These are phyloP conservation scores for Vitis hybrid DNA, from an alignment of 177 flowering plant genomes.

Conservation along the genomic window DNA sequence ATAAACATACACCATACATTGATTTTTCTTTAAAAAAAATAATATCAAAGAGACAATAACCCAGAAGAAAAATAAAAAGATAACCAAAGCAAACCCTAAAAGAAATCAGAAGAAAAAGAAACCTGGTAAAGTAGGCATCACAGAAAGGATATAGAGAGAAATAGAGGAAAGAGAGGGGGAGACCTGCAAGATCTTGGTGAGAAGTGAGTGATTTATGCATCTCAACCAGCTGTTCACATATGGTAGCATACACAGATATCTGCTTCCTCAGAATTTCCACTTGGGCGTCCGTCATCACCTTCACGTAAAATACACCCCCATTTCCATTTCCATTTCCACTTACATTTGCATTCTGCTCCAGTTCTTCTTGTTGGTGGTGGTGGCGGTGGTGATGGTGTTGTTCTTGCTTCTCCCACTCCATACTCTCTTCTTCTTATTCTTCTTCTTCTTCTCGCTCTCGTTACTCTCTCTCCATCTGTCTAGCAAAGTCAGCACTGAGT, in stretches of 20 bases:
- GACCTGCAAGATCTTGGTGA: constrained; percentile 84
- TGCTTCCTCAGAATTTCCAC: constrained; percentile 74
- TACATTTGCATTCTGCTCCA: not conserved
- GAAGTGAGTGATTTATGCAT: constrained; percentile 75
- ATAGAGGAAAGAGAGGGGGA: constrained; percentile 8
- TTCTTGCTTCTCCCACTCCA: constrained; percentile 51
- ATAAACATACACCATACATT: no score
- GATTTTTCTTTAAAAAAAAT: no score
- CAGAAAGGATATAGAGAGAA: not conserved
- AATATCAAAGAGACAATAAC: no score
- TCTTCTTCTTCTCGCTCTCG: constrained; percentile 6
- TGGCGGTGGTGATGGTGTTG: constrained; percentile 10
- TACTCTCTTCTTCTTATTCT: constrained; percentile 14
- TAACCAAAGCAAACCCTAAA: not conserved
- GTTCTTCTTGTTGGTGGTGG: not conserved
- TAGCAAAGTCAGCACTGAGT: not conserved
- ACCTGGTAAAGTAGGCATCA: not conserved
- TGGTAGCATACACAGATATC: constrained; percentile 77
- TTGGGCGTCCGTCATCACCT: constrained; percentile 96
- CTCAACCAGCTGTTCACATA: constrained; percentile 89
- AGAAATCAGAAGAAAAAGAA: not conserved
- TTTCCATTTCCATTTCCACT: constrained; percentile 13
- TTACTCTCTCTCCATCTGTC: not conserved
- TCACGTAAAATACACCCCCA: constrained; percentile 48
- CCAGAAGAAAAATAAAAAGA: not conserved